Conservation (phyloP, 1,139 yeast genomes). For the Kodamaea plutei region DNA sequence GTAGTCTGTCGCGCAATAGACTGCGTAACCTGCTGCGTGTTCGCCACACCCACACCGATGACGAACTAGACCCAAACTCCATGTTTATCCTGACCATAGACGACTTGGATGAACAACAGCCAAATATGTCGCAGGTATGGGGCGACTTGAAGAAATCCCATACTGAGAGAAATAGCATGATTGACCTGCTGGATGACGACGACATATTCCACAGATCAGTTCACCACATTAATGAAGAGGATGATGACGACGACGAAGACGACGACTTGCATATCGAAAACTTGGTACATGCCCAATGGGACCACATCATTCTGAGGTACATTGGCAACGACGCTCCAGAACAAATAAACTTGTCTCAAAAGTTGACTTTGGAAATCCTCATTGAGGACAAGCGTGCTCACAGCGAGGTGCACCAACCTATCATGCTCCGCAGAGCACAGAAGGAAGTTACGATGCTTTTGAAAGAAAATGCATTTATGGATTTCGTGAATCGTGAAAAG, state of each 20-base stretch:
- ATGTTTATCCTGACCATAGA: constrained; percentile 27
- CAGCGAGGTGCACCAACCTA: constrained; percentile 32
- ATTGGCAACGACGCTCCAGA: constrained; percentile 34
- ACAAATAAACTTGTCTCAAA: constrained; percentile 43
- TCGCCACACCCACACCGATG: not conserved
- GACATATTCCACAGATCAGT: too few species aligned
- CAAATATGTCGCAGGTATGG: constrained; percentile 23
- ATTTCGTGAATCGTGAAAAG: constrained; percentile 6
- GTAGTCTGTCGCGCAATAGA: not conserved
- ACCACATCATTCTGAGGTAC: constrained; percentile 24
- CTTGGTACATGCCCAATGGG: constrained; percentile 25
- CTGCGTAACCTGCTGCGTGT: not conserved
- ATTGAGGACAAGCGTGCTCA: constrained; percentile 20
- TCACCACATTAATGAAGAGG: constrained; percentile 6
- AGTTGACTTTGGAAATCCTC: constrained; percentile 28
- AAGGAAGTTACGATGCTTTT: constrained; percentile 40
- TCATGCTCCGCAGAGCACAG: constrained; percentile 36
- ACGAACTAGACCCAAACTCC: not conserved
- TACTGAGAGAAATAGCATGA: not conserved
- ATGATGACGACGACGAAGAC: constrained; percentile 8
- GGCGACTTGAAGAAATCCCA: constrained; percentile 18
- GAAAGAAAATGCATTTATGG: constrained; percentile 41
- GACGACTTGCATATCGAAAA: too few species aligned
- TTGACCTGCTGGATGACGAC: constrained; percentile 5
- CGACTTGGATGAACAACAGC: constrained; percentile 26